Percentiles rank a stretch among this genome's conserved stretches.
These are phyloP conservation scores for Chlamydomonas eustigma DNA, from an alignment of 139 green algal species.

Conservation along the genomic window DNA sequence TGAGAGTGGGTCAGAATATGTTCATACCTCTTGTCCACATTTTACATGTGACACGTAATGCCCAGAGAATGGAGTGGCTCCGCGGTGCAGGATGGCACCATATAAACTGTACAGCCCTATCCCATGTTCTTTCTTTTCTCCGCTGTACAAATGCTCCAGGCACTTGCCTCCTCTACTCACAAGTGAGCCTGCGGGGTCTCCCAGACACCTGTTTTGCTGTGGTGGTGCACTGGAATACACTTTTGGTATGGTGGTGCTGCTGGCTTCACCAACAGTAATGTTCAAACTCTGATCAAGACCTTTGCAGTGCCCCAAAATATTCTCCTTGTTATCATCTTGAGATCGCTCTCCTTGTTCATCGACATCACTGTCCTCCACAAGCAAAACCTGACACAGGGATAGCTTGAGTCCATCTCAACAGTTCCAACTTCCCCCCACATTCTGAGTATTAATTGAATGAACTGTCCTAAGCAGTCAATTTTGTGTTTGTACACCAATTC, in stretches of 20 bases:
- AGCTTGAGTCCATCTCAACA: no score
- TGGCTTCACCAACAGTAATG: neutral
- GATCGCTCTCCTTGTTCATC: neutral
- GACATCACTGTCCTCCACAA: neutral
- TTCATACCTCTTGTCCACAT: neutral
- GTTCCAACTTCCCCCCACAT: no score
- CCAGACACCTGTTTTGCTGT: neutral
- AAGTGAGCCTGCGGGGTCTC: neutral
- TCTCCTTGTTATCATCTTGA: neutral
- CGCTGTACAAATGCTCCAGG: no score
- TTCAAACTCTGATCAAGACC: neutral
- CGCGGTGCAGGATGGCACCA: neutral
- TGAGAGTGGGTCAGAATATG: neutral
- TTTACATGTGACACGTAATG: neutral
- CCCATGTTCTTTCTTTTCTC: neutral
- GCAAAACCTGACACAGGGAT: neutral
- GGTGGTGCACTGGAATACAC: neutral
- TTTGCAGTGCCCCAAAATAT: neutral
- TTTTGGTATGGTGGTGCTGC: neutral
- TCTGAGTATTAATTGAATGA: neutral
- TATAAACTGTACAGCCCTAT: neutral
- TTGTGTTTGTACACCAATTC: neutral
- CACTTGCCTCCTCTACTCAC: neutral
- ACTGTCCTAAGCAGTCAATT: neutral
- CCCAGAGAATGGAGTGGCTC: neutral